Base-by-base conservation (phyloP, 1,284 basidiomycete species). In the Porodaedalea pini region DNA sequence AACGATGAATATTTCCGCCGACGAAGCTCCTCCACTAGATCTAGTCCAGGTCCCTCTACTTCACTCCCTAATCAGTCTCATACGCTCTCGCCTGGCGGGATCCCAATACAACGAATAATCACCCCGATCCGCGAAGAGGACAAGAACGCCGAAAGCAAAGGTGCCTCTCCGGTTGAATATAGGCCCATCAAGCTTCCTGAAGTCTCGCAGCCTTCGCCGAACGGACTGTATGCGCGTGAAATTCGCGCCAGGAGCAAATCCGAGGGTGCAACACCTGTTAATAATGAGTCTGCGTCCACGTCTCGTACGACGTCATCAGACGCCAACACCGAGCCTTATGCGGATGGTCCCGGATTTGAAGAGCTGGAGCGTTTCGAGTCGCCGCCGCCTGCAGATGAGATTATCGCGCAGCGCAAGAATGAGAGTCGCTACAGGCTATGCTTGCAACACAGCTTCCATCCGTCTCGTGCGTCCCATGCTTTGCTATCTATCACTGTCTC, bases 381-480 rank as follows among this genome's bases (percentile, higher is more conserved):
- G 0, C 76, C 76, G 0, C 70, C 74, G 4, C 80, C 78, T 0
- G 65, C 68, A 7, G 78, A 84, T 55, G 76, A 77, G 54, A 63
- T 65, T 7, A 67, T 77, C 8, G 70, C 73, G 29, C 74, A 78
- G 50, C 67, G 72, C 56, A 75, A 75, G 62, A 78, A 86, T 64
- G 86, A 88, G 68, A 73, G 81, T 64, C 73, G 79, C 36, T 89
- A 86, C 70, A 72, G 86, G 47, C 71, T 81, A 65, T 69, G 81
- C 51, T 71, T 82, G 47, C 77, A 75, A 51, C 88, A 92, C 62
- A 75, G 78, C 23, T 90, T 85, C 69, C 85, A 91, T 68, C 78
- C 78, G 19, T 82, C 84, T 31, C 62, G 88, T 90, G 59, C 61
- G 87, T 73, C 4, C 32, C 10, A 25, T 50, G 32, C 40, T 55